Evolutionary conservation across 129 eudicot genomes (phyloP), one percentile per base, ranked within the genome.

Genomic region (Gnaphalium uliginosum): DNA sequence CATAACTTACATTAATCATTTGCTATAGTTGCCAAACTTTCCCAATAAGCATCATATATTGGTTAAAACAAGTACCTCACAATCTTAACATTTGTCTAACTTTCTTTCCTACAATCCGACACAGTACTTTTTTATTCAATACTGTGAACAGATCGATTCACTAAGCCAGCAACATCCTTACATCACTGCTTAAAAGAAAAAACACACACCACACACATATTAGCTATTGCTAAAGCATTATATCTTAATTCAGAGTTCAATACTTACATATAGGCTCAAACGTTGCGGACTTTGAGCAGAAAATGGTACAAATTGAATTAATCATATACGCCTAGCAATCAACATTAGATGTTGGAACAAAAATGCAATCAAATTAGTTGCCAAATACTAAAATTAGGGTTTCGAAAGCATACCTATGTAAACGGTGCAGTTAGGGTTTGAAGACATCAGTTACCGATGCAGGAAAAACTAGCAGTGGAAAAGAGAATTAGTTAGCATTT

Each of bases 321-420:
- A 14, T 46, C 53, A 46, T 46, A 46, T 14, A 46, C 0, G 5
- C 53, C n/a, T 46, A 14, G 14, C 3, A 46, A 46, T 46, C 18
- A 46, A 13, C 53, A 46, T 14, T 46, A 46, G 6, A 46, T 0
- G 5, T 46, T 46, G 53, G 53, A 46, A 46, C 11, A 6, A 56
- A 56, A 1, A 18, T 56, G 25, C 25, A 56, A 19, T n/a, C 61
- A n/a, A 56, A 56, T 18, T 21, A 56, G 5, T 21, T 7, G 14
- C 8, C 26, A 3, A 57, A 1, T 46, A 46, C 5, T 46, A 46
- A 46, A 22, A 58, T 58, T 58, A 58, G 64, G 64, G 64, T 58
- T 58, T 58, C 13, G 64, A 58, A 58, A 58, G 9, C 64, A 58
- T 58, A 58, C 64, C 64, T 22, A 58, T 22, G 64, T 58, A 58